Base-by-base conservation (phyloP, 257 asterid genomes). In the Linaria vulgaris region DNA sequence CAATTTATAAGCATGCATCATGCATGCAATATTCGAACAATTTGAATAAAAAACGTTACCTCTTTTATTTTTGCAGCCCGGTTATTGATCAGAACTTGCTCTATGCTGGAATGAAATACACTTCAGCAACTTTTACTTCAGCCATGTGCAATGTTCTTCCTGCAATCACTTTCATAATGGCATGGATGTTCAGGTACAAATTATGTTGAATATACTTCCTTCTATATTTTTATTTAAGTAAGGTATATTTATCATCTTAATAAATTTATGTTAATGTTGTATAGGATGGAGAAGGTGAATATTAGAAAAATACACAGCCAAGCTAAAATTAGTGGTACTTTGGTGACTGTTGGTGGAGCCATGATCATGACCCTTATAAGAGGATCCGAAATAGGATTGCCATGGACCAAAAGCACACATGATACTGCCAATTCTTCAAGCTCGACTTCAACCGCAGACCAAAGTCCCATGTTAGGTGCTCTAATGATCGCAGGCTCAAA, bases 61-160 rank as follows among this genome's bases (percentile, higher is more conserved):
- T 14, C 24, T 11, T 0, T 5, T 1, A 1, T 21, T n/a, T 15
- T 27, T 25, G 52, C 85, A 85, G 96, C 69, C 95, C 96, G 52
- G 87, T 86, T 25, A 46, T 88, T 12, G 95, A 80, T 30, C 95
- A 84, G 72, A 84, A 88, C 61, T 25, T 83, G 56, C 86, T 75
- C 74, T 88, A 78, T 17, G 80, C 76, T 20, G 96, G 94, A 15
- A 72, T 88, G 87, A 80, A 69, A 14, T 80, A 72, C 9, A 77
- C 95, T 5, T 38, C 91, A 3, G 83, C 96, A 6, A 86, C 88
- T 49, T 79, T 78, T 57, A 73, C 88, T 5, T 44, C 84, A 23
- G 85, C 95, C 0, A 73, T 88, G 85, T 74, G 84, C 71, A 88
- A 88, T 59, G 72, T 84, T 65, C 71, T 86, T 3, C 96, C 96